Base-by-base conservation (phyloP, 2,329 filamentous ascomycete genomes). In the Neofusicoccum laricinum region DNA sequence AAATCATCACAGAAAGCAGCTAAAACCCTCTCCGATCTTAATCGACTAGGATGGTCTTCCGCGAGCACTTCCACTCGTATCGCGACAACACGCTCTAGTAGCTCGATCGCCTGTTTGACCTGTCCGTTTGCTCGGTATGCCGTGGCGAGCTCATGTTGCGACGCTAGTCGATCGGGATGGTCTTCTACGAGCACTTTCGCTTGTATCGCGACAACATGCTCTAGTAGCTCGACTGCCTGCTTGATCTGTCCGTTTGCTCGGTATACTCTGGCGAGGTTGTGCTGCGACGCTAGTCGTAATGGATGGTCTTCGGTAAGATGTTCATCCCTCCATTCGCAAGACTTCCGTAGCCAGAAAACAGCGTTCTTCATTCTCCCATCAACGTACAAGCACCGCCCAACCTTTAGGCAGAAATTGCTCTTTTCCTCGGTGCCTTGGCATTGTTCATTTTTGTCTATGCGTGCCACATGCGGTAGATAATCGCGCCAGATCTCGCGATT, bases 391-490 rank as follows among this genome's bases (percentile, higher is more conserved):
- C 61, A 67, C 36, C 30, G 50, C 40, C 66, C 65, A 15, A 66
- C 49, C 46, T 65, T 67, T 0, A 66, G 34, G 36, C 50, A 66
- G 12, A 67, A 58, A 40, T 32, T 1, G 25, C 55, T 64, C 38
- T 55, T 64, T 38, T 66, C 66, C 51, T 46, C 36, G 12, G 14
- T 64, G 3, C 40, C 36, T 17, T 41, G 2, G 38, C 32, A 57
- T 4, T 57, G 17, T 57, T 57, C 51, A 4, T n/a, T 57, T 41
- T 41, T 66, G 1, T 43, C 58, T 10, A 69, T 49, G 15, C 67
- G 51, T 21, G 49, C 59, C 59, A 69, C 71, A 66, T 77, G 74
- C 48, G 74, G 72, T 21, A 77, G 49, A 65, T 75, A 76, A 40
- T 59, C 30, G 34, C 63, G 66, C 71, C 73, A 76, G 6, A 65